Conservation (phyloP, 768 basidiomycete genomes). For the Trametes cubensis region DNA sequence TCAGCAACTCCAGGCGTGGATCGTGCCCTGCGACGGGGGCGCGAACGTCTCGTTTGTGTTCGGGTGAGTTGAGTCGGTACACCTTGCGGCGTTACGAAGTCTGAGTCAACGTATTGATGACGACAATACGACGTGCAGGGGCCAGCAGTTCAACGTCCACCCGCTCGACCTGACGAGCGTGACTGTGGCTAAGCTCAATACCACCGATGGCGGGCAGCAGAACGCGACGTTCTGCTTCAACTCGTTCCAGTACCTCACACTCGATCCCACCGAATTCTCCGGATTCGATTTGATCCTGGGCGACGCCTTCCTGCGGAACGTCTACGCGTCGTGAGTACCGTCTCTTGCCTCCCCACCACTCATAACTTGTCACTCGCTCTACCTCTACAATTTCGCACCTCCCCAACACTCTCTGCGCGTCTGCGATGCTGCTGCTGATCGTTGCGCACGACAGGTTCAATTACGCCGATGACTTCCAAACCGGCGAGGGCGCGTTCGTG, state of each 20-base stretch:
- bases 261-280: slow-evolving; percentile 18
- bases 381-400: neutral
- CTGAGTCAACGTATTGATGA: too few relatives aligned
- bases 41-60: slow-evolving; percentile 36
- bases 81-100: neutral
- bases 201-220: slow-evolving; percentile 4
- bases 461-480: slow-evolving; percentile 28
- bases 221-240: slow-evolving; percentile 35
- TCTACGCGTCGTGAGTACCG: slow-evolving; percentile 37
- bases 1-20: slow-evolving; percentile 31
- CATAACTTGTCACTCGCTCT: neutral
- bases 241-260: slow-evolving; percentile 31
- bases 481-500: slow-evolving; percentile 34
- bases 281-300: slow-evolving; percentile 38
- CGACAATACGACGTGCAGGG: slow-evolving; percentile 39
- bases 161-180: slow-evolving; percentile 36
- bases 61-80: slow-evolving; percentile 22
- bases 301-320: slow-evolving; percentile 39
- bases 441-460: slow-evolving; percentile 25
- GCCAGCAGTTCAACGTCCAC: slow-evolving; percentile 35
- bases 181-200: slow-evolving; percentile 27
- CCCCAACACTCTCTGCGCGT: neutral
- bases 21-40: slow-evolving; percentile 36
- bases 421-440: neutral
- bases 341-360: neutral